phyloP scores from a whole-genome alignment of 140 eudicot genomes.

The Bidens hawaiensis region DNA sequence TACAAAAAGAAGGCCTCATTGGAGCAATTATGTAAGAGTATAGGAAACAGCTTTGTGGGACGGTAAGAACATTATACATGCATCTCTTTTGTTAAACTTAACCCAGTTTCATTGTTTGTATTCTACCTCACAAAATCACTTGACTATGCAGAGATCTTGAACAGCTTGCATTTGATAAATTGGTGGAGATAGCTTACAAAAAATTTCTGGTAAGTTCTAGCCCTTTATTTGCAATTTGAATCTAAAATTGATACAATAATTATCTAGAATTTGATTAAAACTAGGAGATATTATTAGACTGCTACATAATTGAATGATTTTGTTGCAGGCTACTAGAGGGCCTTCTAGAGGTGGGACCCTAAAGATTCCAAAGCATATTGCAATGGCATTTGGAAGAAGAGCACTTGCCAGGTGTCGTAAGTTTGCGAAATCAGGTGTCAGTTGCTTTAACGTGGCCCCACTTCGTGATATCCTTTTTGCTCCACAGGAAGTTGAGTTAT shows the following conservation, averaged over 20 bases:
- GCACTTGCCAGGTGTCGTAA: constrained; percentile 59
- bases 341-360: constrained; percentile 54
- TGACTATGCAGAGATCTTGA: constrained; percentile 65
- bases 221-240: not conserved
- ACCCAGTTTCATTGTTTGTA: not conserved
- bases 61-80: constrained; percentile 36
- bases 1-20: constrained; percentile 57
- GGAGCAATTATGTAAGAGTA: constrained; percentile 50
- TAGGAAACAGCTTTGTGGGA: constrained; percentile 31
- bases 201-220: constrained; percentile 58
- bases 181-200: constrained; percentile 71
- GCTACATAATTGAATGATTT: constrained; percentile 3
- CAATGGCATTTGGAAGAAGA: constrained; percentile 78
- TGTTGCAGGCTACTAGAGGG: constrained; percentile 73
- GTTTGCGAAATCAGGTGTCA: constrained; percentile 57
- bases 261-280: not conserved
- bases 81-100: constrained; percentile 3
- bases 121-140: not conserved
- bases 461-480: constrained; percentile 68
- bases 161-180: constrained; percentile 73
- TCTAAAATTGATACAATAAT: too few species aligned
- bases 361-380: constrained; percentile 69
- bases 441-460: constrained; percentile 78
- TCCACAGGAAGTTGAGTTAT: constrained; percentile 42
- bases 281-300: not conserved